phyloP scores from a whole-genome alignment of 2,329 filamentous ascomycete genomes.

The Colletotrichum australisinense region DNA sequence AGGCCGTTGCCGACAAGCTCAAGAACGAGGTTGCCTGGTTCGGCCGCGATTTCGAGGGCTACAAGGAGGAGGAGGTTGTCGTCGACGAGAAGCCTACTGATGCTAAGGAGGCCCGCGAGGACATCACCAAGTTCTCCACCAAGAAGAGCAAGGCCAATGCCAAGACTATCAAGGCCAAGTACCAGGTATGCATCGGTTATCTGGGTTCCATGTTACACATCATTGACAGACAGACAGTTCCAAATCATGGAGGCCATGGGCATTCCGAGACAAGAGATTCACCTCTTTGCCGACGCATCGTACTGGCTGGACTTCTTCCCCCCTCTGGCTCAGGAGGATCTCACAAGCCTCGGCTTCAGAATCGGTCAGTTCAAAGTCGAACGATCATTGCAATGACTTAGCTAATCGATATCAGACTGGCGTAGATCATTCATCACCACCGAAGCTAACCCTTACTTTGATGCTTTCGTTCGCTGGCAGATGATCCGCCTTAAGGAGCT shows the following conservation, averaged over 20 bases:
- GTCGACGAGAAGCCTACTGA: constrained; percentile 62
- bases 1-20: constrained; percentile 96
- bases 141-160: constrained; percentile 93
- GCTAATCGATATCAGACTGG: constrained; percentile 52
- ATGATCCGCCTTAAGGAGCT: constrained; percentile 92
- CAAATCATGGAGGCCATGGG: constrained; percentile 95
- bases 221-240: constrained; percentile 70
- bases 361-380: not conserved
- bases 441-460: constrained; percentile 94
- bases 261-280: constrained; percentile 88
- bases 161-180: constrained; percentile 93
- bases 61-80: constrained; percentile 69
- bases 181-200: constrained; percentile 71
- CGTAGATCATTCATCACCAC: constrained; percentile 76
- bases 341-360: constrained; percentile 34
- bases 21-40: constrained; percentile 90
- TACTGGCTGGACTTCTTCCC: constrained; percentile 94
- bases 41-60: constrained; percentile 85
- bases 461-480: constrained; percentile 94
- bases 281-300: constrained; percentile 90
- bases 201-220: constrained; percentile 51
- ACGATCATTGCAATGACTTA: no score
- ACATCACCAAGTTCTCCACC: constrained; percentile 89
- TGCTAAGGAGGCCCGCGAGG: constrained; percentile 74
- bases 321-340: constrained; percentile 46